These are phyloP conservation scores for Phascolomyces articulosus DNA, from an alignment of 371 early-diverging fungal genomes.

Conservation along the genomic window DNA sequence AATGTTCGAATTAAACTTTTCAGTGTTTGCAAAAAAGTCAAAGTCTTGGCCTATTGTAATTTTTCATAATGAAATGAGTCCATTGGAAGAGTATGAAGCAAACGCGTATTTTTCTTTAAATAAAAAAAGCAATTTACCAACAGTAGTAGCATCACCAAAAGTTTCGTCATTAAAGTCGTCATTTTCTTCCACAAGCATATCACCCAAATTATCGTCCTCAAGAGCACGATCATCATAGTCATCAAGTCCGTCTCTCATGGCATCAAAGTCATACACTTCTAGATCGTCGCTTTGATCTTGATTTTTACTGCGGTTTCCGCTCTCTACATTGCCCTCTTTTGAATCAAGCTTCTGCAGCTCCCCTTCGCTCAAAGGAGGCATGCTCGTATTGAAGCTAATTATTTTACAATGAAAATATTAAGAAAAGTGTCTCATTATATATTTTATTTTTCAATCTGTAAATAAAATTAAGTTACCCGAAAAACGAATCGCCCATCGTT, in stretches of 20 bases:
- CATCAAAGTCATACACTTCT: constrained; percentile 50
- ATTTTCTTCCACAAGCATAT: constrained; percentile 72
- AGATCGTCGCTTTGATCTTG: constrained; percentile 21
- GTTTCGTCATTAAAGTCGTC: constrained; percentile 88
- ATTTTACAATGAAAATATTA: no score
- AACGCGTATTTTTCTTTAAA: neutral
- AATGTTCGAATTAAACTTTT: constrained; percentile 50
- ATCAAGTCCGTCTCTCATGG: constrained; percentile 38
- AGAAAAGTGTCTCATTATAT: neutral
- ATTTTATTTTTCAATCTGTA: no score
- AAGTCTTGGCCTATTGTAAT: constrained; percentile 50
- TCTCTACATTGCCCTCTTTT: constrained; percentile 18
- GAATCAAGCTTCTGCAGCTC: constrained; percentile 42
- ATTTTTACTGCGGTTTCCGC: constrained; percentile 18
- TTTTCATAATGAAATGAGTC: no score
- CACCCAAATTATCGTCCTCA: constrained; percentile 50
- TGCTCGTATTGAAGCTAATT: constrained; percentile 63
- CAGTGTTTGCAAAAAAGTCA: constrained; percentile 72
- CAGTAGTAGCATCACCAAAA: constrained; percentile 68
- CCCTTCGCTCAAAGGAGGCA: constrained; percentile 58
- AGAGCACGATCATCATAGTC: constrained; percentile 34
- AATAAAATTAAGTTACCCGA: neutral
- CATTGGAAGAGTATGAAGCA: neutral
- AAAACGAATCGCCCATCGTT: constrained; percentile 8
- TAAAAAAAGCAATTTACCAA: constrained; percentile 41